Conservation (phyloP, 2,329 filamentous ascomycete species). For the Sporothrix pseudoabietina region DNA sequence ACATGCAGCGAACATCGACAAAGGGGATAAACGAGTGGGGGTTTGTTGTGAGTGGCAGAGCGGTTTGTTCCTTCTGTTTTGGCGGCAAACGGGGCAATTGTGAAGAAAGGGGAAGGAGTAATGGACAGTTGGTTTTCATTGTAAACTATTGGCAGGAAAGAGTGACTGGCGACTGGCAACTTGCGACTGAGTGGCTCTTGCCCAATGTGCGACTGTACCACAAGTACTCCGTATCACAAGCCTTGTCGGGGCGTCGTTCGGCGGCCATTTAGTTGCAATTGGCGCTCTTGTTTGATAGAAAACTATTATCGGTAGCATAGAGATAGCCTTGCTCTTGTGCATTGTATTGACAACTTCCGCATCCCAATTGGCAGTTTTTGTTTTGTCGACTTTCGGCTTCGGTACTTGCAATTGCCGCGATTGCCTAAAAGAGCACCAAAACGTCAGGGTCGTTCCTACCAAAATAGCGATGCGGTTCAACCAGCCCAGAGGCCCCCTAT, state of each 20-base stretch:
- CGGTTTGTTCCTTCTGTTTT: conserved; percentile 7
- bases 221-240: conserved; percentile 7
- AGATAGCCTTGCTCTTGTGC: neutral
- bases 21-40: neutral
- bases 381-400: conserved; percentile 24
- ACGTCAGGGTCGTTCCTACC: conserved; percentile 17
- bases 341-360: neutral
- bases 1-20: neutral
- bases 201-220: neutral
- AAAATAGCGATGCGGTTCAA: neutral
- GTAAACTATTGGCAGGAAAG: neutral
- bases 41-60: neutral
- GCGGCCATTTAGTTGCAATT: neutral
- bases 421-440: conserved; percentile 10
- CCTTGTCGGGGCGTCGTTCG: neutral
- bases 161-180: neutral
- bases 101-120: neutral
- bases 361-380: neutral
- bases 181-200: neutral
- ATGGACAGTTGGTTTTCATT: neutral
- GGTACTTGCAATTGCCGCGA: conserved; percentile 30
- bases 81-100: conserved; percentile 10
- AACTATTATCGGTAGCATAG: too few relatives aligned
- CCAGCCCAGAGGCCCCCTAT: neutral
- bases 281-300: too few relatives aligned